Conservation (phyloP, 2,329 filamentous ascomycete species). For the Claviceps cyperi region DNA sequence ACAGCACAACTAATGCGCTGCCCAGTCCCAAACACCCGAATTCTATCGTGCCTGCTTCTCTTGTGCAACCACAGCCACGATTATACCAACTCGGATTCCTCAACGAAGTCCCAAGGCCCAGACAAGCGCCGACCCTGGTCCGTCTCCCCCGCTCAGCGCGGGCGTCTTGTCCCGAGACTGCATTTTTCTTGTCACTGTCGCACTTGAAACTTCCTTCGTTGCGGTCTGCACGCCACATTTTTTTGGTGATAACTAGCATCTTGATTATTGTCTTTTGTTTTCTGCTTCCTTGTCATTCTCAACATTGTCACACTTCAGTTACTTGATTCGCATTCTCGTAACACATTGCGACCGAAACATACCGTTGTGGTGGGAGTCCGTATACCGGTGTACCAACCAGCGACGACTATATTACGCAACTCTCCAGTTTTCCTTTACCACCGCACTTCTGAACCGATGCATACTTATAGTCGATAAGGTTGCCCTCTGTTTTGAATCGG, state of each 20-base stretch:
- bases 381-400: not conserved
- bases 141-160: slow-evolving; percentile 1
- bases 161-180: slow-evolving; percentile 1
- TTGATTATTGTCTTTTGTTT: slow-evolving; percentile 1
- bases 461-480: not conserved
- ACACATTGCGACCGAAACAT: slow-evolving; percentile 17
- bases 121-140: slow-evolving; percentile 7
- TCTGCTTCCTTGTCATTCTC: slow-evolving; percentile 8
- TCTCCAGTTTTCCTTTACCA: not conserved
- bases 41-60: not conserved
- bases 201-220: not conserved
- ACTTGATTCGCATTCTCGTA: slow-evolving; percentile 5
- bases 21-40: not conserved
- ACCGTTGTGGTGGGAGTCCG: slow-evolving; percentile 9
- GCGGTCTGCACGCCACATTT: not conserved
- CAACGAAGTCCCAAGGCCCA: not conserved
- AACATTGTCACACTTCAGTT: slow-evolving; percentile 3
- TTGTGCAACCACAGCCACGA: slow-evolving; percentile 4
- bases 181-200: slow-evolving; percentile 2
- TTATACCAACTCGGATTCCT: not conserved
- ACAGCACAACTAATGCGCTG: not conserved
- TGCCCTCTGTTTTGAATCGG: not conserved
- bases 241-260: slow-evolving; percentile 2
- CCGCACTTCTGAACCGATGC: not conserved
- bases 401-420: not conserved